These are phyloP conservation scores for Blastocystis sp. DNA, from an alignment of 352 stramenopile species.

Conservation along the genomic window DNA sequence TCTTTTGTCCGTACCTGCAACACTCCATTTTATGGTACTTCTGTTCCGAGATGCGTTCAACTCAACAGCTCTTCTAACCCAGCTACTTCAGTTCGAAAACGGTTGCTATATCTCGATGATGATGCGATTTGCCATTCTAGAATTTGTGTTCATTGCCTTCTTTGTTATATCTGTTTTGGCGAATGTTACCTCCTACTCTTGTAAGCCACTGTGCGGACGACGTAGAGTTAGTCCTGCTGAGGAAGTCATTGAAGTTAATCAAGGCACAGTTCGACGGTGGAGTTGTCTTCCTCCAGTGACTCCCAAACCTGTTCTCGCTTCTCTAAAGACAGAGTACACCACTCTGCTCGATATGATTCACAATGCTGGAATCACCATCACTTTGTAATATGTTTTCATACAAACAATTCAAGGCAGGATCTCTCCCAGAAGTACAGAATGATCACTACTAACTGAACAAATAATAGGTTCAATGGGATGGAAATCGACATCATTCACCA, in stretches of 20 bases:
- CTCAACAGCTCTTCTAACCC: background rate
- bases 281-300: background rate
- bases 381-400: background rate
- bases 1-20: background rate
- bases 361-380: background rate
- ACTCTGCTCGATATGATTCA: background rate
- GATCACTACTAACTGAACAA: constrained; percentile 76
- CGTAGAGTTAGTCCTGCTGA: background rate
- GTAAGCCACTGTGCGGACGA: background rate
- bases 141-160: background rate
- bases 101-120: background rate
- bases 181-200: background rate
- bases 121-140: background rate
- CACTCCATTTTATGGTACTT: background rate
- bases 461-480: constrained; percentile 73
- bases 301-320: background rate
- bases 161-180: background rate
- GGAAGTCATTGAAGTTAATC: background rate
- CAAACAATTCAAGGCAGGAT: constrained; percentile 56
- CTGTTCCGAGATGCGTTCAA: background rate
- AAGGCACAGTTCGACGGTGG: background rate
- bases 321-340: background rate
- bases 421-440: constrained; percentile 65
- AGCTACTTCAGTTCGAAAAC: background rate
- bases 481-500: constrained; percentile 77